Percentiles rank a stretch among this genome's conserved stretches.
Evolutionary conservation across 1,139 yeast species (phyloP).

Genomic region (Debaryomycetaceae sp.): DNA sequence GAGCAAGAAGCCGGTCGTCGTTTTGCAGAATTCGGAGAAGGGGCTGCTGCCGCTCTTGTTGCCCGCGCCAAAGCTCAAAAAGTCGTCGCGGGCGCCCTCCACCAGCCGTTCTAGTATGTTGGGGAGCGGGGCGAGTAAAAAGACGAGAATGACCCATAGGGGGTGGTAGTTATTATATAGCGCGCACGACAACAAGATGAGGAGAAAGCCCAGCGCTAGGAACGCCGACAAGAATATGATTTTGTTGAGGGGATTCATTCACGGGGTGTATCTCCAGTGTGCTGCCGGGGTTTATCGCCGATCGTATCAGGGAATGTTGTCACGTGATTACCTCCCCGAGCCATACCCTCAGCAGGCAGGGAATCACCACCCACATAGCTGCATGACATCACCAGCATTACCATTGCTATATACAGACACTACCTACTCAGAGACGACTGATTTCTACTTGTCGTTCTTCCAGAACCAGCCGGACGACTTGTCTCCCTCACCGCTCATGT

Average conservation of each 20-base stretch:
- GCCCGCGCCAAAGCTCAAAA: slow-evolving; percentile 50
- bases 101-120: slow-evolving; percentile 36
- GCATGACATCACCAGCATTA: too few species aligned
- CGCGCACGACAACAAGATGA: slow-evolving; percentile 64
- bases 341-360: too few species aligned
- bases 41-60: slow-evolving; percentile 32
- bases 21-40: slow-evolving; percentile 49
- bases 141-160: slow-evolving; percentile 53
- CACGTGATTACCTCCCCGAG: too few species aligned
- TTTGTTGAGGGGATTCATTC: slow-evolving; percentile 51
- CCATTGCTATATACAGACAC: too few species aligned
- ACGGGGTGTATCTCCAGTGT: not conserved
- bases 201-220: slow-evolving; percentile 63
- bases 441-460: slow-evolving; percentile 4
- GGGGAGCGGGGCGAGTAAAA: slow-evolving; percentile 64
- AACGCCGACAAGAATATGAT: slow-evolving; percentile 62
- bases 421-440: too few species aligned
- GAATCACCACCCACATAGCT: too few species aligned
- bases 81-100: slow-evolving; percentile 41
- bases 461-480: slow-evolving; percentile 7
- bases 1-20: slow-evolving; percentile 53
- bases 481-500: slow-evolving; percentile 7
- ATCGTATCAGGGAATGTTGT: too few species aligned
- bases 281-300: too few species aligned
- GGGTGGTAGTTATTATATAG: slow-evolving; percentile 63